A percentile compares a stretch with the other conserved stretches of the same genome.
Conservation (phyloP, 208 protist species). For the Crithidia fasciculata region DNA sequence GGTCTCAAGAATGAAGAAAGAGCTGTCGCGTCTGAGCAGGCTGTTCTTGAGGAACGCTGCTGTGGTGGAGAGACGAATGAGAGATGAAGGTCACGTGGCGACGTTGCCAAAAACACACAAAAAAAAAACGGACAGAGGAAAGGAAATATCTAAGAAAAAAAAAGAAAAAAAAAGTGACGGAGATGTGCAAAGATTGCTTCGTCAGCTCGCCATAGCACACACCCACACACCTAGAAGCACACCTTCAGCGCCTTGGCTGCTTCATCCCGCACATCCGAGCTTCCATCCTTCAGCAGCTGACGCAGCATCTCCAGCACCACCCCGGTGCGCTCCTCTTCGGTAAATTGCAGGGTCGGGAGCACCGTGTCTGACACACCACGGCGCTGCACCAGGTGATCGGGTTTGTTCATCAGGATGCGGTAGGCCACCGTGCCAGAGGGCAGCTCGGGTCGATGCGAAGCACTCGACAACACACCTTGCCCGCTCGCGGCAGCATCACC, state of each 20-base stretch:
- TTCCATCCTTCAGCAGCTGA: conserved; percentile 73
- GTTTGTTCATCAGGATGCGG: conserved; percentile 42
- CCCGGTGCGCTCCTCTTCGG: conserved; percentile 71
- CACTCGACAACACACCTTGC: too few relatives aligned
- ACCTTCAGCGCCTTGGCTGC: conserved; percentile 77
- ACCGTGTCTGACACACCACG: conserved; percentile 3
- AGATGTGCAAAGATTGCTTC: background rate
- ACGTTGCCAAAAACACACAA: background rate
- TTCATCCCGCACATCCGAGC: conserved; percentile 76
- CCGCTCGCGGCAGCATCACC: background rate
- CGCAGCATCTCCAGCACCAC: conserved; percentile 70
- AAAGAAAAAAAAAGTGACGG: conserved; percentile 1
- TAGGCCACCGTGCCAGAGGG: conserved; percentile 36
- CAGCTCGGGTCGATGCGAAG: conserved; percentile 23
- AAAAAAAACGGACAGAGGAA: conserved; percentile 5
- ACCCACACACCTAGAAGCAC: conserved; percentile 51
- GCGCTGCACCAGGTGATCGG: background rate
- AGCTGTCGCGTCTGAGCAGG: too few relatives aligned
- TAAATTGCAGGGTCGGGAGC: conserved; percentile 45
- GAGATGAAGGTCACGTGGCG: too few relatives aligned
- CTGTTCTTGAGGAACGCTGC: too few relatives aligned
- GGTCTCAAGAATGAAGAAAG: too few relatives aligned
- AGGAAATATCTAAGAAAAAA: conserved; percentile 15
- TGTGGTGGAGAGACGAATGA: too few relatives aligned
- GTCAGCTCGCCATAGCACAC: background rate